Evolutionary conservation across 148 eudicot species (phyloP).

Genomic region (Cornus controversa): DNA sequence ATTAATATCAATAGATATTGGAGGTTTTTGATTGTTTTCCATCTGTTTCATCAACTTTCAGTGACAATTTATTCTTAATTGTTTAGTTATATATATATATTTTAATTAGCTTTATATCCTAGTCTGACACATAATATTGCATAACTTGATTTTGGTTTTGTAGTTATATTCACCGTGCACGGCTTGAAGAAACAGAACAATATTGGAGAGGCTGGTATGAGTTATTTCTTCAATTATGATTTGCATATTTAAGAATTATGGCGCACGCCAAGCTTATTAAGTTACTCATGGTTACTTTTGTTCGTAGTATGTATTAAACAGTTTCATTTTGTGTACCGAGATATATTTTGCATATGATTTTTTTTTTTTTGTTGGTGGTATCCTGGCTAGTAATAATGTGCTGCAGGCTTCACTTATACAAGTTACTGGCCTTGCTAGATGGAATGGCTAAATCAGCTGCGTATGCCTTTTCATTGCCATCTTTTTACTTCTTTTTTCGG

Average conservation of each 20-base stretch:
- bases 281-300: background rate
- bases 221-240: background rate
- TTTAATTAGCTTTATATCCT: background rate
- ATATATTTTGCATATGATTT: background rate
- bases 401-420: background rate
- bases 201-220: conserved; percentile 96
- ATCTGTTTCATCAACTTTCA: background rate
- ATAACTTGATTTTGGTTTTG: conserved; percentile 19
- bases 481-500: background rate
- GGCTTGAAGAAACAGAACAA: conserved; percentile 77
- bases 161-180: conserved; percentile 80
- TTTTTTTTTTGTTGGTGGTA: background rate
- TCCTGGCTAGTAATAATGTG: background rate
- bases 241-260: background rate
- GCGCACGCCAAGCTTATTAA: background rate
- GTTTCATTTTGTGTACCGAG: background rate
- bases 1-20: background rate
- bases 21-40: background rate
- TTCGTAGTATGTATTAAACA: background rate
- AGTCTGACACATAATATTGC: background rate
- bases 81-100: background rate
- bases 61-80: background rate
- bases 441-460: too few relatives aligned
- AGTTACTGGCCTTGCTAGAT: too few relatives aligned
- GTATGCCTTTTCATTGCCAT: background rate